A percentile compares a stretch with the other conserved stretches of the same genome.
These are phyloP conservation scores for Wallacemonas rigidus DNA, from an alignment of 208 protist genomes.

Conservation along the genomic window DNA sequence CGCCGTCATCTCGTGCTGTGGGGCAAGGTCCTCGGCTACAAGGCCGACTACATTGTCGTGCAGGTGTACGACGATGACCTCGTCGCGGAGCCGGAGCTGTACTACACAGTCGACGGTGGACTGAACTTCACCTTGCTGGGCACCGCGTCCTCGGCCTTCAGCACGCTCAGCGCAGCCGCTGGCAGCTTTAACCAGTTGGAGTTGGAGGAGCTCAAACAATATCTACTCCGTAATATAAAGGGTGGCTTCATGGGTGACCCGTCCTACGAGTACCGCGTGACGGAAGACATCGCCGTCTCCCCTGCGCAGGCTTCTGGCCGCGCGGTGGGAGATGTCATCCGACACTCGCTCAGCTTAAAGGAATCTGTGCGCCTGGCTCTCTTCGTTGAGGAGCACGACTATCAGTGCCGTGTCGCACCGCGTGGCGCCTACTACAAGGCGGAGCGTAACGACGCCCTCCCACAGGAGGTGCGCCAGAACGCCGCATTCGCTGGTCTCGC, in stretches of 20 bases:
- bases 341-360: constrained; percentile 45
- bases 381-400: constrained; percentile 83
- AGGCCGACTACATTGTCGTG: constrained; percentile 84
- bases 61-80: constrained; percentile 79
- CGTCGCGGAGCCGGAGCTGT: constrained; percentile 74
- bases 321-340: constrained; percentile 23
- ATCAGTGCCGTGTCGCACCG: constrained; percentile 80
- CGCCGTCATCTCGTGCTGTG: constrained; percentile 66
- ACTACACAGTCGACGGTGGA: constrained; percentile 81
- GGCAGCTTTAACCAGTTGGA: constrained; percentile 35
- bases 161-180: background rate
- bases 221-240: constrained; percentile 65
- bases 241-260: constrained; percentile 84
- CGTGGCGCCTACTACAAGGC: constrained; percentile 75
- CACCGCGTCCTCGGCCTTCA: constrained; percentile 49
- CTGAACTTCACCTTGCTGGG: constrained; percentile 81
- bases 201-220: constrained; percentile 63
- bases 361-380: constrained; percentile 80
- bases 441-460: constrained; percentile 38
- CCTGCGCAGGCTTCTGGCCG: background rate
- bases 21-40: constrained; percentile 85
- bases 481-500: background rate
- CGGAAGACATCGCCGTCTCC: constrained; percentile 21
- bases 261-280: constrained; percentile 85
- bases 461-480: constrained; percentile 35